Conservation (phyloP, 1,284 basidiomycete species). For the Rhodotorula mucilaginosa region DNA sequence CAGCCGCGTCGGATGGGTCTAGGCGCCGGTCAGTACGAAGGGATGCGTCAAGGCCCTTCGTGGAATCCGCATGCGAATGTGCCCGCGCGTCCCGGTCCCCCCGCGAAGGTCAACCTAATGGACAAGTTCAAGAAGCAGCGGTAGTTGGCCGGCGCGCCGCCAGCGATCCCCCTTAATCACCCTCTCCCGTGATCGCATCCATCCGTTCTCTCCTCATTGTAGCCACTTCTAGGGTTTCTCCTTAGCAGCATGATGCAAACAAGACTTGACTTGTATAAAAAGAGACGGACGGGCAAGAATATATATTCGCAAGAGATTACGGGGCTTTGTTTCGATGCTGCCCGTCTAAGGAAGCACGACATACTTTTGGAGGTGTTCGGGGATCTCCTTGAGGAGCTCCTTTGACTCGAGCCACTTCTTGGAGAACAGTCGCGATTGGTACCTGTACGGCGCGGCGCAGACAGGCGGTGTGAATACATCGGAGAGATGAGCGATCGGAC, state of each 20-base stretch:
- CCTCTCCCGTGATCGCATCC: no score
- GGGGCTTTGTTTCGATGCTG: not conserved
- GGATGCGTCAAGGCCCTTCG: not conserved
- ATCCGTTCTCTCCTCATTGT: no score
- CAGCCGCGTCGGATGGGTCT: not conserved
- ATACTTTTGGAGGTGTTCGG: conserved; percentile 82
- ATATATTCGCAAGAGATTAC: not conserved
- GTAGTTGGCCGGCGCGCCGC: not conserved
- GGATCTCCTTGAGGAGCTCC: conserved; percentile 74
- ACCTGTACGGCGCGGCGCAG: conserved; percentile 50
- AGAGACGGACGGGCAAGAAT: no score
- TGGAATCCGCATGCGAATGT: not conserved
- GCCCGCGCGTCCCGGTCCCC: not conserved
- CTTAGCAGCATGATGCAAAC: no score
- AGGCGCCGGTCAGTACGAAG: not conserved
- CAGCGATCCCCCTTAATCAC: no score
- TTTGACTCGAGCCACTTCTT: conserved; percentile 88
- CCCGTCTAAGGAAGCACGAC: conserved; percentile 62
- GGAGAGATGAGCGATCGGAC: not conserved
- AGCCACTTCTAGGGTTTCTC: no score
- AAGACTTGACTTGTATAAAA: no score
- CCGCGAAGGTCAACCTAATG: not conserved
- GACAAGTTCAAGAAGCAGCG: not conserved
- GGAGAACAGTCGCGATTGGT: conserved; percentile 77
- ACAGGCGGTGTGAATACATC: no score